These are phyloP conservation scores for Emericellopsis atlantica DNA, from an alignment of 2,329 filamentous ascomycete species.

Conservation along the genomic window DNA sequence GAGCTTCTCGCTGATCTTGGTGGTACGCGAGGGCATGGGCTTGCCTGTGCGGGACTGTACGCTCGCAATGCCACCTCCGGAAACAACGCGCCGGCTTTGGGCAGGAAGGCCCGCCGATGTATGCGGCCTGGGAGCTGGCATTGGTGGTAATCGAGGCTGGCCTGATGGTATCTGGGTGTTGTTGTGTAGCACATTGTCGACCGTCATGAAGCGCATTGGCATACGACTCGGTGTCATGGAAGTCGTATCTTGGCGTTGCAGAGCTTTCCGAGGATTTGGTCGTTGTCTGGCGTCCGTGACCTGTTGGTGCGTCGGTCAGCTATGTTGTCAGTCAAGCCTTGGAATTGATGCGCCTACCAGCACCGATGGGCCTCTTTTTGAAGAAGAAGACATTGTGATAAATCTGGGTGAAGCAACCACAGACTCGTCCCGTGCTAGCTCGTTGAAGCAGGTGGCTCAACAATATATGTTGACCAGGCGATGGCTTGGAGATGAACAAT, in stretches of 20 bases:
- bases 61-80: conserved; percentile 27
- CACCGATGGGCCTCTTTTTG: conserved; percentile 47
- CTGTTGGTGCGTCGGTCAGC: conserved; percentile 6
- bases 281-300: conserved; percentile 26
- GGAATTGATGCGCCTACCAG: conserved; percentile 29
- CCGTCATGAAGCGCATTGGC: conserved; percentile 67
- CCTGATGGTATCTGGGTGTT: conserved; percentile 91
- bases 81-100: conserved; percentile 13
- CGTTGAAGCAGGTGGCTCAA: too few relatives aligned
- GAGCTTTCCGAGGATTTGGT: conserved; percentile 15
- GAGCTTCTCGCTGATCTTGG: conserved; percentile 94
- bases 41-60: conserved; percentile 33
- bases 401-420: too few relatives aligned
- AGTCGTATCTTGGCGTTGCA: conserved; percentile 19
- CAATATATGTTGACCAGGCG: too few relatives aligned
- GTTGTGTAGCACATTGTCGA: conserved; percentile 92
- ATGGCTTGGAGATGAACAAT: too few relatives aligned
- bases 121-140: conserved; percentile 15
- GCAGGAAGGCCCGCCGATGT: conserved; percentile 6
- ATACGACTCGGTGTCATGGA: conserved; percentile 14
- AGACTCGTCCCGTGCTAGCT: too few relatives aligned
- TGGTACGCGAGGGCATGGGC: conserved; percentile 69
- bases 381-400: conserved; percentile 21
- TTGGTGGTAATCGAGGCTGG: conserved; percentile 65
- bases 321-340: background rate